phyloP scores from a whole-genome alignment of 129 eudicot species.

The Deinandra increscens region DNA sequence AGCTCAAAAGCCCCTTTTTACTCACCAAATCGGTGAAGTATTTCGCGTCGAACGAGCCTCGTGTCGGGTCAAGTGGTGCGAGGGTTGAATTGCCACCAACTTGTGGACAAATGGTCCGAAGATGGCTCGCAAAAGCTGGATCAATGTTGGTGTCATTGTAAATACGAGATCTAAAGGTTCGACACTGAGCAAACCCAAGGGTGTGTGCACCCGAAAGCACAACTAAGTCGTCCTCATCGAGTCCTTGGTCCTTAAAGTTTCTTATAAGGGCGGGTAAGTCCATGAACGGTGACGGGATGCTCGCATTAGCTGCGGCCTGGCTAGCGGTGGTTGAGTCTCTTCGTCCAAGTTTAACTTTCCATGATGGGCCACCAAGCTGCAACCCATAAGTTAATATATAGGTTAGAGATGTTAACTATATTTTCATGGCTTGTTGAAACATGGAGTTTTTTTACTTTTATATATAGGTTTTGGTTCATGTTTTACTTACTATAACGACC shows the following conservation, averaged over 20 bases:
- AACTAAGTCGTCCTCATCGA: conserved; percentile 50
- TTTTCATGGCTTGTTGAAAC: too few species aligned
- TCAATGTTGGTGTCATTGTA: conserved; percentile 29
- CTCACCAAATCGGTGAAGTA: conserved; percentile 30
- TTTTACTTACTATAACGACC: conserved; percentile 26
- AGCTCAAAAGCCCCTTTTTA: conserved; percentile 25
- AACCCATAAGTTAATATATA: neutral
- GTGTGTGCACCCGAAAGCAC: conserved; percentile 55
- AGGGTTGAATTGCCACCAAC: conserved; percentile 20
- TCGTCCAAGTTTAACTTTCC: conserved; percentile 40
- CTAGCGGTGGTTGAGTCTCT: conserved; percentile 43
- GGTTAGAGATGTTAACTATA: too few species aligned
- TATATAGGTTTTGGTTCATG: neutral
- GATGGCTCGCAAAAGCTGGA: conserved; percentile 9
- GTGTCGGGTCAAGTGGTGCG: conserved; percentile 37
- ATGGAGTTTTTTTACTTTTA: too few species aligned
- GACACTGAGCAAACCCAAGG: conserved; percentile 29
- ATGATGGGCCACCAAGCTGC: conserved; percentile 44
- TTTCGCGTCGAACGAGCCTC: conserved; percentile 23
- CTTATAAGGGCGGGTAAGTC: conserved; percentile 26
- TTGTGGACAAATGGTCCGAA: conserved; percentile 32
- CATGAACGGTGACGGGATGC: conserved; percentile 36
- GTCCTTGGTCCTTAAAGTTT: conserved; percentile 43
- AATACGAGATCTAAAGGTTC: conserved; percentile 19
- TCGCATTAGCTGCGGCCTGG: conserved; percentile 14